Percentiles rank a stretch among this genome's conserved stretches.
Evolutionary conservation across 2,329 filamentous ascomycete genomes (phyloP).

Genomic region (Colletotrichum tamarilloi): DNA sequence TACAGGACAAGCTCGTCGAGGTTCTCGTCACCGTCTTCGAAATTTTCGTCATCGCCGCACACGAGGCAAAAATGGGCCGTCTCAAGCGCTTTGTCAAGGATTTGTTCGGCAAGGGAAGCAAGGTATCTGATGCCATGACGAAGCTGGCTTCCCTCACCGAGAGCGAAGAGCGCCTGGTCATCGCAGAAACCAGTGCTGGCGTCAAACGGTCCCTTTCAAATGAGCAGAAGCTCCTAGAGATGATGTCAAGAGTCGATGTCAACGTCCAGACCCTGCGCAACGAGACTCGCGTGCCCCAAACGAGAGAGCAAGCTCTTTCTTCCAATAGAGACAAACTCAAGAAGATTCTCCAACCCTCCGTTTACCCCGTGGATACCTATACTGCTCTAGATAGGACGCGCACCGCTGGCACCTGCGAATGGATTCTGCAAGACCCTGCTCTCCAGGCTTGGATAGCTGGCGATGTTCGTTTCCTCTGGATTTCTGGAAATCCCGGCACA

Average conservation of each 20-base stretch:
- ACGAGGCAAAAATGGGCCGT: constrained; percentile 53
- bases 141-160: constrained; percentile 54
- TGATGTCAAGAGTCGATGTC: constrained; percentile 44
- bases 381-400: constrained; percentile 52
- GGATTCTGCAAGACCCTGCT: constrained; percentile 53
- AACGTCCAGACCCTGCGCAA: constrained; percentile 47
- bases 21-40: constrained; percentile 58
- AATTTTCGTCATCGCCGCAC: constrained; percentile 55
- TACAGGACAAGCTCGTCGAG: constrained; percentile 52
- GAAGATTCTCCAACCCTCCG: constrained; percentile 53
- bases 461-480: constrained; percentile 54
- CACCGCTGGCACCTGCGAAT: constrained; percentile 56
- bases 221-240: constrained; percentile 48
- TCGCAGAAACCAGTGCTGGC: constrained; percentile 55
- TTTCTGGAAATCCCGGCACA: constrained; percentile 56
- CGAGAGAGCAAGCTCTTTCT: constrained; percentile 44
- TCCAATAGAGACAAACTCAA: constrained; percentile 51
- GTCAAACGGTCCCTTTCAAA: constrained; percentile 49
- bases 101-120: constrained; percentile 52
- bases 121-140: constrained; percentile 51
- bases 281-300: constrained; percentile 41
- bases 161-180: constrained; percentile 54
- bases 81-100: constrained; percentile 54
- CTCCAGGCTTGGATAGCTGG: constrained; percentile 52
- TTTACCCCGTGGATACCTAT: constrained; percentile 55